Evolutionary conservation across 225 moss, liverwort and hornwort genomes (phyloP), one percentile per base, ranked within the genome.

Genomic region (Anthoceros angustus): DNA sequence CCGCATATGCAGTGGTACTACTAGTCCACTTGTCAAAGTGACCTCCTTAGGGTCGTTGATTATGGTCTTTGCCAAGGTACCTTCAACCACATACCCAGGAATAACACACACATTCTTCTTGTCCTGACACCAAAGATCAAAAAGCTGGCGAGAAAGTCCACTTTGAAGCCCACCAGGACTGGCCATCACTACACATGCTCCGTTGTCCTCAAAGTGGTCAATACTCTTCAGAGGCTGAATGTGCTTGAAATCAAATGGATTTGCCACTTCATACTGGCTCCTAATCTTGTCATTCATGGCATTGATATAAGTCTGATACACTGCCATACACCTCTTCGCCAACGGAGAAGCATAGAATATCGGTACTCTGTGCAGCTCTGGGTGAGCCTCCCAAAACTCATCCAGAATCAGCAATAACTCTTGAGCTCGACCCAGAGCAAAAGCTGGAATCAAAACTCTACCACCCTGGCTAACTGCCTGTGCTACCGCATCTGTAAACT

Each of bases 111-210:
- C 81, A 50, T 77, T 91, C 71, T 79, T 92, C 75, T 89, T 92
- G 68, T 99, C 98, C 76, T 99, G 87, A 73, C 98, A 92, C 98
- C 98, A 99, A 42, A 86, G 68, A 75, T 99, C 98, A 64, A 99
- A 99, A 41, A 99, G 82, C 63, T 99, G 92, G 24, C 92, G 79
- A 5, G 98, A 98, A 8, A 98, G 74, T 10, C 98, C 98, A 67
- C 98, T 98, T 68, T 83, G 83, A 2, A 98, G 77, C 63, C 89
- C 80, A 42, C 81, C 77, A 0, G 92, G 98, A 69, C 89, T 89
- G 20, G 92, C 89, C 98, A 99, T 89, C 61, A 99, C 98, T 39
- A 99, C 98, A 8, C 81, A 76, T 5, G 98, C 88, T 12, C 98
- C 92, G 2, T 69, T 23, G 65, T 99, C 84, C 32, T 92, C 98